Conservation (phyloP, 2,329 filamentous ascomycete species). For the Lachnellula willkommii region DNA sequence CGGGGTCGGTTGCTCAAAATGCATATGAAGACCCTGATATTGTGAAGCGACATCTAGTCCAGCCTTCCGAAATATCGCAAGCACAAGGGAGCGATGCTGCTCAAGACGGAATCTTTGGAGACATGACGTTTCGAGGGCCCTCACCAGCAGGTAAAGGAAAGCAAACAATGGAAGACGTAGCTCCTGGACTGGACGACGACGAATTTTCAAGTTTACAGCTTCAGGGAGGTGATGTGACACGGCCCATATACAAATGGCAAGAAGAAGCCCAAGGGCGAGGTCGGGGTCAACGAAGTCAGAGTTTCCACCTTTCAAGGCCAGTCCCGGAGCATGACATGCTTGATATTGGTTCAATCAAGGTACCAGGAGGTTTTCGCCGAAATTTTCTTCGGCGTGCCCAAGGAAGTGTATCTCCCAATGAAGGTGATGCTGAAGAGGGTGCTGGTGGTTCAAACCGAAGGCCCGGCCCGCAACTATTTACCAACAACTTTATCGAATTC, state of each 20-base stretch:
- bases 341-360: conserved; percentile 84
- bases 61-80: conserved; percentile 50
- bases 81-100: conserved; percentile 21
- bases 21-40: conserved; percentile 87
- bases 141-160: conserved; percentile 31
- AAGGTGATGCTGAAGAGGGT: conserved; percentile 32
- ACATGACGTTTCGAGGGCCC: conserved; percentile 33
- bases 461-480: conserved; percentile 61
- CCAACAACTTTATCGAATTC: conserved; percentile 93
- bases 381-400: conserved; percentile 78
- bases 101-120: conserved; percentile 29
- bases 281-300: conserved; percentile 74
- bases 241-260: conserved; percentile 94
- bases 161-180: conserved; percentile 28
- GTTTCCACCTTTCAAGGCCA: conserved; percentile 73
- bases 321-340: conserved; percentile 74
- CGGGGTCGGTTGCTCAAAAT: conserved; percentile 43
- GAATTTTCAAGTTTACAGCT: conserved; percentile 91
- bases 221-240: conserved; percentile 90
- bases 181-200: conserved; percentile 52
- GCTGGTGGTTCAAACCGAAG: conserved; percentile 35
- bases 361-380: conserved; percentile 87
- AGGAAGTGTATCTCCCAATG: conserved; percentile 52
- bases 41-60: conserved; percentile 80
- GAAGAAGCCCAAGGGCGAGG: conserved; percentile 65